A percentile compares a stretch with the other conserved stretches of the same genome.
Evolutionary conservation across 2,329 filamentous ascomycete genomes (phyloP).

Genomic region (Aphanoascus verrucosus): DNA sequence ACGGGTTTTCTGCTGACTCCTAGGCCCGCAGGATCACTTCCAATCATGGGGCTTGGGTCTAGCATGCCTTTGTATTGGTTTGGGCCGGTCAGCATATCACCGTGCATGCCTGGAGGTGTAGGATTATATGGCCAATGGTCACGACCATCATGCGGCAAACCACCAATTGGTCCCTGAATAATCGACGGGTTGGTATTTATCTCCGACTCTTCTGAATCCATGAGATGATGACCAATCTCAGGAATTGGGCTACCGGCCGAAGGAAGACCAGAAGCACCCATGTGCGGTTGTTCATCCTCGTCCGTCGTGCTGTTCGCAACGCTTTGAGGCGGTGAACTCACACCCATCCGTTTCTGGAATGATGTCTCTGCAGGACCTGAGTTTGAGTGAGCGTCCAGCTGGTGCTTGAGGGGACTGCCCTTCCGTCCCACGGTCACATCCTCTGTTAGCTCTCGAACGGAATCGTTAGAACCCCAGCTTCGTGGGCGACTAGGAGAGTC

Average conservation of each 20-base stretch:
- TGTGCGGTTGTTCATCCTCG: slow-evolving; percentile 41
- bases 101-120: slow-evolving; percentile 39
- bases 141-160: slow-evolving; percentile 37
- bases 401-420: slow-evolving; percentile 40
- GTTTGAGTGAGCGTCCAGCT: slow-evolving; percentile 26
- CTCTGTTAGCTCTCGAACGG: slow-evolving; percentile 18
- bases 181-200: slow-evolving; percentile 77
- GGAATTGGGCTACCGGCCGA: slow-evolving; percentile 60
- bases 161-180: slow-evolving; percentile 61
- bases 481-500: slow-evolving; percentile 31
- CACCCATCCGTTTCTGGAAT: slow-evolving; percentile 31
- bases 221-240: slow-evolving; percentile 60
- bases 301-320: slow-evolving; percentile 37
- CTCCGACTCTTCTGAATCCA: slow-evolving; percentile 45
- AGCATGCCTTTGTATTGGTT: slow-evolving; percentile 4
- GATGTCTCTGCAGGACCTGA: slow-evolving; percentile 30
- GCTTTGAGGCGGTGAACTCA: slow-evolving; percentile 46
- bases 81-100: slow-evolving; percentile 24
- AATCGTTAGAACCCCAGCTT: slow-evolving; percentile 22
- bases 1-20: slow-evolving; percentile 41
- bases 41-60: slow-evolving; percentile 19
- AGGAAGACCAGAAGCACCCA: slow-evolving; percentile 62
- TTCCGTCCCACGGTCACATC: slow-evolving; percentile 21
- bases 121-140: slow-evolving; percentile 48
- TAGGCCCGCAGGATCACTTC: slow-evolving; percentile 22